Percentiles rank a stretch among this genome's conserved stretches.
These are phyloP conservation scores for Sclerotinia minor DNA, from an alignment of 2,329 filamentous ascomycete genomes.

Conservation along the genomic window DNA sequence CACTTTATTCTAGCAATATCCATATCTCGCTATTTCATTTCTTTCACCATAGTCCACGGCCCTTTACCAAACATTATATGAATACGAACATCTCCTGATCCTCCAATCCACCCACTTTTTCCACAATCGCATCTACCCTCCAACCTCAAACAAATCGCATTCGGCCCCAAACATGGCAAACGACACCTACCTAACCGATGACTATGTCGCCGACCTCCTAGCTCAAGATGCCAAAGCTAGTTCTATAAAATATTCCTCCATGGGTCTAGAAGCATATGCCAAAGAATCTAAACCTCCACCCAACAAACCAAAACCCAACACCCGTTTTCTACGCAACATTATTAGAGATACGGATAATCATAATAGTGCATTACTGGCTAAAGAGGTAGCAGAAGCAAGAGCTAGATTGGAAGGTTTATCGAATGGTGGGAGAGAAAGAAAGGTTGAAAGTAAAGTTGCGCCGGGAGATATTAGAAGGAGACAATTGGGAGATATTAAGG, in stretches of 20 bases:
- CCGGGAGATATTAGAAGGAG: conserved; percentile 55
- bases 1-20: neutral
- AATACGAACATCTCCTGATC: neutral
- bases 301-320: conserved; percentile 83
- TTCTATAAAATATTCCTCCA: conserved; percentile 70
- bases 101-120: neutral
- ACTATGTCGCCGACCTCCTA: conserved; percentile 78
- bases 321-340: conserved; percentile 81
- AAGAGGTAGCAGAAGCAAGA: conserved; percentile 76
- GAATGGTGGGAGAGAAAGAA: conserved; percentile 44
- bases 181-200: conserved; percentile 59
- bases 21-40: neutral
- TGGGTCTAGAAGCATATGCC: conserved; percentile 69
- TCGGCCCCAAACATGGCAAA: conserved; percentile 13
- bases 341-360: conserved; percentile 86
- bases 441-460: conserved; percentile 48
- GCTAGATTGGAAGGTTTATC: conserved; percentile 67
- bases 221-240: conserved; percentile 75
- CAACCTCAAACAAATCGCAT: neutral
- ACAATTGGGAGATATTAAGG: conserved; percentile 61
- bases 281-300: conserved; percentile 51
- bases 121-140: neutral
- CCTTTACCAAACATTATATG: neutral
- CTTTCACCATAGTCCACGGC: neutral
- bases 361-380: conserved; percentile 82